Evolutionary conservation across 2,329 filamentous ascomycete species (phyloP).

Genomic region (Penicillium brasilianum): DNA sequence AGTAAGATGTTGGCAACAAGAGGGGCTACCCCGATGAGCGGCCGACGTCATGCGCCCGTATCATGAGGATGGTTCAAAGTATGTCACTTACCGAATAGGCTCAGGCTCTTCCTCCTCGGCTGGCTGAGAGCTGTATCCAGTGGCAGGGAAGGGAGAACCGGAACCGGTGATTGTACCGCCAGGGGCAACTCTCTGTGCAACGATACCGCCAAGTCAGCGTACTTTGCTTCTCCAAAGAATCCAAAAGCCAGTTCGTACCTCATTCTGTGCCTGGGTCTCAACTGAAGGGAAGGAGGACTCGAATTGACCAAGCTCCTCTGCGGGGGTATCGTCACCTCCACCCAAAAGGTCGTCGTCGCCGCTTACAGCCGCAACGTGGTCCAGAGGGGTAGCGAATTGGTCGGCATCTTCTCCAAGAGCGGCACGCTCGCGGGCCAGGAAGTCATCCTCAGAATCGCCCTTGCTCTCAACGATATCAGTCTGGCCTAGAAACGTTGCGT

Average conservation of each 20-base stretch:
- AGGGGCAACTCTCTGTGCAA: slow-evolving; percentile 68
- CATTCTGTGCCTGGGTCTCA: slow-evolving; percentile 68
- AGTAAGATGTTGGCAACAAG: slow-evolving; percentile 11
- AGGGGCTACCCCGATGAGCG: neutral
- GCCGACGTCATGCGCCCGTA: slow-evolving; percentile 17
- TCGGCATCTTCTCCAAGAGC: slow-evolving; percentile 89
- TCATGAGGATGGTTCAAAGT: neutral
- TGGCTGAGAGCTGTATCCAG: slow-evolving; percentile 60
- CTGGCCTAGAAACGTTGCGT: slow-evolving; percentile 39
- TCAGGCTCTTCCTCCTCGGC: slow-evolving; percentile 85
- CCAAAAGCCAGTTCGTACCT: slow-evolving; percentile 57
- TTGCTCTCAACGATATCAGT: slow-evolving; percentile 40
- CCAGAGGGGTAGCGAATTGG: slow-evolving; percentile 80
- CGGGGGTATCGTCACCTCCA: slow-evolving; percentile 44
- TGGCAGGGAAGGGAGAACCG: slow-evolving; percentile 60
- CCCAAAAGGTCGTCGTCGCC: slow-evolving; percentile 73
- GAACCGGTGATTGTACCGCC: slow-evolving; percentile 80
- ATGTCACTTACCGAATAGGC: slow-evolving; percentile 66
- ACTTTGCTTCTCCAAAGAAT: slow-evolving; percentile 3
- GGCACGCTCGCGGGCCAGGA: slow-evolving; percentile 89
- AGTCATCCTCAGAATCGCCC: slow-evolving; percentile 69
- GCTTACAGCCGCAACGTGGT: slow-evolving; percentile 64
- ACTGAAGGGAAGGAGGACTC: slow-evolving; percentile 92
- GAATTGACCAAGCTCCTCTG: slow-evolving; percentile 66
- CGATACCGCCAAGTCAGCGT: slow-evolving; percentile 26